A percentile compares a stretch with the other conserved stretches of the same genome.
Evolutionary conservation across 192 early-diverging fungal species (phyloP).

Genomic region (Dissophora ornata): DNA sequence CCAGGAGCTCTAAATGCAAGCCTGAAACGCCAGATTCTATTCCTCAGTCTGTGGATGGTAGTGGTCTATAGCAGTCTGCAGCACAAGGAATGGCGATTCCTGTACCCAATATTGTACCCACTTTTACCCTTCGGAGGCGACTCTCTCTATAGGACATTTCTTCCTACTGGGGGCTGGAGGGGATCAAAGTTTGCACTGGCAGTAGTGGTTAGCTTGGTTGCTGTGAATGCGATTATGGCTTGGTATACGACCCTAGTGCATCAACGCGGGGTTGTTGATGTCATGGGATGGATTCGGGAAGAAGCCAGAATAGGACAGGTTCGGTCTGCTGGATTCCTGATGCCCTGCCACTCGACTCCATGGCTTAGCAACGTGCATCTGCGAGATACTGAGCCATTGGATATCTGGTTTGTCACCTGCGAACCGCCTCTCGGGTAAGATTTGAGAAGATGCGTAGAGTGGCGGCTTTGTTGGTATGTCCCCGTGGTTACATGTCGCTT

Average conservation of each 20-base stretch:
- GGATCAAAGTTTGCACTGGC: slow-evolving; percentile 6
- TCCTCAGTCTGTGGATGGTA: slow-evolving; percentile 62
- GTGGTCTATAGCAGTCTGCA: slow-evolving; percentile 78
- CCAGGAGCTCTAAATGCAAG: slow-evolving; percentile 14
- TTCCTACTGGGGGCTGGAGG: slow-evolving; percentile 12
- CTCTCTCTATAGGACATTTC: slow-evolving; percentile 33
- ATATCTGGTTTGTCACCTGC: slow-evolving; percentile 90
- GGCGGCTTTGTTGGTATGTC: too few relatives aligned
- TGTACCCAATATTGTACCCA: slow-evolving; percentile 86
- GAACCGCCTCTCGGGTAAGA: slow-evolving; percentile 85
- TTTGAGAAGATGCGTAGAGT: too few relatives aligned
- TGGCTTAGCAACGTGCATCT: slow-evolving; percentile 87
- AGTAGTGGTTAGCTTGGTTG: slow-evolving; percentile 58
- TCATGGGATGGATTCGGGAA: slow-evolving; percentile 76
- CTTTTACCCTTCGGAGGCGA: slow-evolving; percentile 61
- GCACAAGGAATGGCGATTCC: slow-evolving; percentile 97
- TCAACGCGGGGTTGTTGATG: slow-evolving; percentile 94
- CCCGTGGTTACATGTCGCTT: too few relatives aligned
- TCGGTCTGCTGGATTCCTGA: slow-evolving; percentile 77
- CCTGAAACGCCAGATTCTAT: slow-evolving; percentile 30
- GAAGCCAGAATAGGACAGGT: slow-evolving; percentile 37
- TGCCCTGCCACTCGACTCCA: slow-evolving; percentile 99
- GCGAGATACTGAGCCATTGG: slow-evolving; percentile 21
- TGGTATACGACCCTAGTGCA: slow-evolving; percentile 83
- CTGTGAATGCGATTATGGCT: slow-evolving; percentile 74